Conservation (phyloP, 2,329 filamentous ascomycete species). For the Stenocarpella maydis region DNA sequence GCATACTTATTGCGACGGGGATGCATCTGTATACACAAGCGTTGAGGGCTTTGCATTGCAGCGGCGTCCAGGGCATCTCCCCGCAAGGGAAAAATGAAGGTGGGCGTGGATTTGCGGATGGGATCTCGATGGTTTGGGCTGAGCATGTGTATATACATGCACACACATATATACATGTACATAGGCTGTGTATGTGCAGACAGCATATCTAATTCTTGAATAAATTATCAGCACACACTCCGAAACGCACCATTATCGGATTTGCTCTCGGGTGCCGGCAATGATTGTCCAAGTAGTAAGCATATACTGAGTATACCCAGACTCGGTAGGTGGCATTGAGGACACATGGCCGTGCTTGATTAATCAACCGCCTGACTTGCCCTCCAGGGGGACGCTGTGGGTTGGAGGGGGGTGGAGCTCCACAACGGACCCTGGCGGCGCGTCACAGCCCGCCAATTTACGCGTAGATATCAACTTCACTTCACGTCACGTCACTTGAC, state of each 20-base stretch:
- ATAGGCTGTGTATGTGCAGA: not conserved
- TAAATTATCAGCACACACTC: not conserved
- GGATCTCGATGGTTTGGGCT: not conserved
- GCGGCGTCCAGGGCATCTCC: conserved; percentile 23
- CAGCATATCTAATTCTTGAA: conserved; percentile 14
- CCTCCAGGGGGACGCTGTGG: not conserved
- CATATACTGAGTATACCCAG: too few species aligned
- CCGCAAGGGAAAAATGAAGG: not conserved
- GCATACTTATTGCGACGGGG: not conserved
- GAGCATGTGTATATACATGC: not conserved
- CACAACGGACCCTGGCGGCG: not conserved
- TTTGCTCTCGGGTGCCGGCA: too few species aligned
- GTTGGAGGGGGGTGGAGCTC: too few species aligned
- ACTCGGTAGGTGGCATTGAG: not conserved
- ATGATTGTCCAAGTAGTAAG: too few species aligned
- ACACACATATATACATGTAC: not conserved
- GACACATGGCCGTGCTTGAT: not conserved
- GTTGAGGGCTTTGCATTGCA: conserved; percentile 35
- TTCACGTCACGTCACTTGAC: not conserved
- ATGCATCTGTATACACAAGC: conserved; percentile 29
- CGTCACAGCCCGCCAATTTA: conserved; percentile 23
- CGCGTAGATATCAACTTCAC: conserved; percentile 2
- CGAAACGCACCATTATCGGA: not conserved
- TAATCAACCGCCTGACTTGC: too few species aligned
- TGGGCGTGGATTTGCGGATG: too few species aligned